Evolutionary conservation across 208 protist species (phyloP).

Genomic region (Trichomonas tenax): DNA sequence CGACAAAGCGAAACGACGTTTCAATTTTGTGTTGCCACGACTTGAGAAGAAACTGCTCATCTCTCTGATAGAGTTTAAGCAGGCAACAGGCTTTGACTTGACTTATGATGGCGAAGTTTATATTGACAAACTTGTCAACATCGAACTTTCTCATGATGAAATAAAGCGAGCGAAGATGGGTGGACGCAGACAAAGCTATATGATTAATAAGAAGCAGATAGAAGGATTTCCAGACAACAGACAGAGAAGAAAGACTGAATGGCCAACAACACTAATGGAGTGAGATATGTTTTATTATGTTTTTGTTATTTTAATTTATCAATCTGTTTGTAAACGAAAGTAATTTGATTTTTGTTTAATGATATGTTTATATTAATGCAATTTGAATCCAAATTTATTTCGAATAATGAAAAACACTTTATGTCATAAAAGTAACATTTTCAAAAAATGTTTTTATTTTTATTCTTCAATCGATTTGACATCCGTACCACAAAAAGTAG

Average conservation of each 20-base stretch:
- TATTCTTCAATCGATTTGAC: too few species aligned
- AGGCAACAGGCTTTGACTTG: neutral
- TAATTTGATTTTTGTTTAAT: too few species aligned
- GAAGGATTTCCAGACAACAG: neutral
- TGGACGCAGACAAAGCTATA: neutral
- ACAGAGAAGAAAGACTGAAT: neutral
- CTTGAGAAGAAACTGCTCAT: neutral
- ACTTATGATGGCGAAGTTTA: neutral
- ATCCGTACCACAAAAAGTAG: too few species aligned
- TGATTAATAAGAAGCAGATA: neutral
- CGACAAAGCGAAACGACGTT: neutral
- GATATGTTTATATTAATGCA: too few species aligned
- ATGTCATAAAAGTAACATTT: too few species aligned
- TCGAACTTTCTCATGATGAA: neutral
- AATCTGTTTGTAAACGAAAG: too few species aligned
- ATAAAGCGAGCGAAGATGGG: neutral
- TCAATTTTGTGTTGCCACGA: neutral
- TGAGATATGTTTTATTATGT: neutral
- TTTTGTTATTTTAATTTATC: neutral
- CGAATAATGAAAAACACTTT: too few species aligned
- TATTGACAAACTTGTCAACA: neutral
- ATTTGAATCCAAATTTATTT: too few species aligned
- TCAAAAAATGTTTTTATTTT: too few species aligned
- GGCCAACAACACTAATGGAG: neutral
- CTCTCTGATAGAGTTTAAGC: neutral